These are phyloP conservation scores for Fusarium burgessii DNA, from an alignment of 2,329 filamentous ascomycete genomes.

Conservation along the genomic window DNA sequence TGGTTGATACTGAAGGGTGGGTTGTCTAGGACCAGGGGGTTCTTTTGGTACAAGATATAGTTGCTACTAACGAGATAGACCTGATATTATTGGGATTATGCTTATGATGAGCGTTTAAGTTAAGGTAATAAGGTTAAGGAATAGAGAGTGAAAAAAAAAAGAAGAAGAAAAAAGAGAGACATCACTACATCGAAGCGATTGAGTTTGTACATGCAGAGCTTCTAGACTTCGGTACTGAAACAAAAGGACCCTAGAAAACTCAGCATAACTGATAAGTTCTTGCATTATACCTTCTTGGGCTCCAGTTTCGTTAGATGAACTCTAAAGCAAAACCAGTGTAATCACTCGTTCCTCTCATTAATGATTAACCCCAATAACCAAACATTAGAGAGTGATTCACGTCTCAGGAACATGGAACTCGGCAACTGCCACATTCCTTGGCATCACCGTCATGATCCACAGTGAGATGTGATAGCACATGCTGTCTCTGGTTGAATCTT, in stretches of 20 bases:
- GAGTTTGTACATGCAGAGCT: background rate
- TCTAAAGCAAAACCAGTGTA: conserved; percentile 2
- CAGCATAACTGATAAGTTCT: conserved; percentile 7
- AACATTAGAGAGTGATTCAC: background rate
- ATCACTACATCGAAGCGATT: background rate
- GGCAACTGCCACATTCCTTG: conserved; percentile 35
- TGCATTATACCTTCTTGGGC: conserved; percentile 1
- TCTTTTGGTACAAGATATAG: background rate
- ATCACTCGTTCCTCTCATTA: conserved; percentile 7
- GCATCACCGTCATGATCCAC: conserved; percentile 17
- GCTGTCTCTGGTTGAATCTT: background rate
- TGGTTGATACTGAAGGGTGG: conserved; percentile 7
- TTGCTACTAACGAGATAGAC: background rate
- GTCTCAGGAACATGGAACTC: conserved; percentile 33
- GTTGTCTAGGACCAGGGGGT: conserved; percentile 17
- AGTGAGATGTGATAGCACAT: conserved; percentile 2
- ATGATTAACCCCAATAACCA: conserved; percentile 2
- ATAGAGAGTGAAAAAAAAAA: background rate
- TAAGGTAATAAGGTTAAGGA: conserved; percentile 2
- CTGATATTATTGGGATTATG: background rate
- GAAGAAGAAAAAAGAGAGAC: background rate
- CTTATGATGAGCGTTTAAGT: background rate
- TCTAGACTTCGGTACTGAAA: background rate
- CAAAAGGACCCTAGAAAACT: background rate
- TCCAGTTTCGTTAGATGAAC: conserved; percentile 19